Conservation (phyloP, 169 alveolate genomes). For the Cryptosporidium ubiquitum region DNA sequence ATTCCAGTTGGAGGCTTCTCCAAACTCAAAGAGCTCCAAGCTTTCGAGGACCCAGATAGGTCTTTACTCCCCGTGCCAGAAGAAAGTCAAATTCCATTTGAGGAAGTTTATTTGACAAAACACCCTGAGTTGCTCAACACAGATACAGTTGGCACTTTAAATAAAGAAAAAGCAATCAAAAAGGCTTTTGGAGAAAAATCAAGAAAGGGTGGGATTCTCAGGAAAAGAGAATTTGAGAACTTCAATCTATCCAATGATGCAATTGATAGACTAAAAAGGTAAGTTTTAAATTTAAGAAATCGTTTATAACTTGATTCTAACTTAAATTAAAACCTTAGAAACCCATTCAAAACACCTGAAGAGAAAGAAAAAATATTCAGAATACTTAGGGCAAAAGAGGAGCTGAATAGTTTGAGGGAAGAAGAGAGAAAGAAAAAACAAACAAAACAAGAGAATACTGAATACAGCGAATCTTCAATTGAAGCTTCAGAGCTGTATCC, state of each 20-base stretch:
- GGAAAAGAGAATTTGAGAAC: slow-evolving; percentile 22
- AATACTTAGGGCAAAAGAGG: slow-evolving; percentile 30
- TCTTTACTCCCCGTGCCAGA: slow-evolving; percentile 34
- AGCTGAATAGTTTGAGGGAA: not conserved
- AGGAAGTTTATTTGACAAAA: slow-evolving; percentile 40
- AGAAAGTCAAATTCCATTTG: slow-evolving; percentile 33
- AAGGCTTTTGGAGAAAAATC: not conserved
- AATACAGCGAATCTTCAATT: not conserved
- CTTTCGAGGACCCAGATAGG: slow-evolving; percentile 33
- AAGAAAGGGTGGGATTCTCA: not conserved
- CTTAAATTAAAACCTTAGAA: not conserved
- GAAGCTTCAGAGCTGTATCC: slow-evolving; percentile 29
- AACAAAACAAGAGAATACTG: not conserved
- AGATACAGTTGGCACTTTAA: not conserved
- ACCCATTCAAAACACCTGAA: slow-evolving; percentile 58
- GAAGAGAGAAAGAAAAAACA: not conserved
- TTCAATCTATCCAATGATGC: not conserved
- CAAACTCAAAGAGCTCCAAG: slow-evolving; percentile 9
- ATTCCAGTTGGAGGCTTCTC: slow-evolving; percentile 36
- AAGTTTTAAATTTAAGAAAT: slow-evolving; percentile 3
- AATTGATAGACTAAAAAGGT: slow-evolving; percentile 67
- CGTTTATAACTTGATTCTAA: not conserved
- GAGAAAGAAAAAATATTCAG: slow-evolving; percentile 37
- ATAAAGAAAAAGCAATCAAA: slow-evolving; percentile 19
- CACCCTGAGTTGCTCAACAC: slow-evolving; percentile 62